Conservation (phyloP, 2,329 filamentous ascomycete species). For the Colletotrichum lindemuthianum region DNA sequence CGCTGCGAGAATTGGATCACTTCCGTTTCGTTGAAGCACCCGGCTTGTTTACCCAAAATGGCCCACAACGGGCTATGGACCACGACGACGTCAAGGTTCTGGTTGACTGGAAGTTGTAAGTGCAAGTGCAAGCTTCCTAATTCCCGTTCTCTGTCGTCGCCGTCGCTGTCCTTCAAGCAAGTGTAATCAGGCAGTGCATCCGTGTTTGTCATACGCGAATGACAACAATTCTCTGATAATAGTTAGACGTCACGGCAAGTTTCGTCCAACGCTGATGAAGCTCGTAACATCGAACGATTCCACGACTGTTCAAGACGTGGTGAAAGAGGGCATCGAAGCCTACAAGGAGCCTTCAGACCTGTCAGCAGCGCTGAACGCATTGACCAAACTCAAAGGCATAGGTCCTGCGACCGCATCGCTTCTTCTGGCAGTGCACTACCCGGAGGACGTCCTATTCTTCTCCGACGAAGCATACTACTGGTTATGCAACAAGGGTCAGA, state of each 20-base stretch:
- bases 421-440: constrained; percentile 72
- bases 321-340: constrained; percentile 60
- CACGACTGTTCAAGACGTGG: constrained; percentile 55
- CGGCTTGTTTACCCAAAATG: constrained; percentile 51
- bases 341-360: constrained; percentile 53
- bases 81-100: constrained; percentile 68
- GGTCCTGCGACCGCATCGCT: constrained; percentile 84
- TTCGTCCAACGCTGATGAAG: constrained; percentile 69
- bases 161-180: background rate
- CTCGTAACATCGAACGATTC: constrained; percentile 70
- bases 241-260: constrained; percentile 68
- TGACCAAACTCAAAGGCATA: constrained; percentile 75
- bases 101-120: constrained; percentile 78
- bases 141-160: background rate
- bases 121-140: constrained; percentile 45
- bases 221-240: background rate
- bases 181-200: too few species aligned
- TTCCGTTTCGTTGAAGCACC: constrained; percentile 68
- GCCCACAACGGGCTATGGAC: constrained; percentile 53
- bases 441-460: constrained; percentile 74
- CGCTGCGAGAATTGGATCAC: constrained; percentile 66
- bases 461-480: constrained; percentile 83
- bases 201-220: too few species aligned
- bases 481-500: constrained; percentile 66
- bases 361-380: constrained; percentile 58